Conservation (phyloP, 495 filamentous ascomycete species). For the Tuber microsphaerosporum region DNA sequence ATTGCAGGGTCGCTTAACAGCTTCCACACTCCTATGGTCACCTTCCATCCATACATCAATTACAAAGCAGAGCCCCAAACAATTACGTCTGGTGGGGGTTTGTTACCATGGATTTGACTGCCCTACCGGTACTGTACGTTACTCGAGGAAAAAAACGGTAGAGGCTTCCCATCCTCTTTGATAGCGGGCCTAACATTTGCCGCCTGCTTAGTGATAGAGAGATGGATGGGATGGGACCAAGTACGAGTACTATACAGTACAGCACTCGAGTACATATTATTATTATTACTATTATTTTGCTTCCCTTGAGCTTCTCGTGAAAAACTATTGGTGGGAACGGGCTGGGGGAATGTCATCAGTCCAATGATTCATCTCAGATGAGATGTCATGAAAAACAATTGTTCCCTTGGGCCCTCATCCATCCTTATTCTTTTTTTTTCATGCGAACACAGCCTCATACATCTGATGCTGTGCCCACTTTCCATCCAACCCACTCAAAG, state of each 20-base stretch:
- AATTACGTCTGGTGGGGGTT: constrained; percentile 2
- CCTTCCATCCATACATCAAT: not conserved
- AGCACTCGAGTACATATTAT: no score
- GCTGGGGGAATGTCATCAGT: constrained; percentile 1
- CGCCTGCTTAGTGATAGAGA: not conserved
- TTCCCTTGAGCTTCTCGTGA: not conserved
- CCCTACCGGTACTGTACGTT: no score
- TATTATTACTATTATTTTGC: not conserved
- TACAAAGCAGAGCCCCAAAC: not conserved
- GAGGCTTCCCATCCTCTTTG: not conserved
- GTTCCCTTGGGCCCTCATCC: not conserved
- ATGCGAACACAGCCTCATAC: not conserved
- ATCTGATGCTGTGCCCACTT: not conserved
- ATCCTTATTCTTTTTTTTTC: not conserved
- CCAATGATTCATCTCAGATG: not conserved
- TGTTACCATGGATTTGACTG: not conserved
- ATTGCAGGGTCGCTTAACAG: constrained; percentile 2
- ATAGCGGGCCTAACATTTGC: not conserved
- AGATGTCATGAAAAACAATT: not conserved
- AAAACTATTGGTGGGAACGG: not conserved
- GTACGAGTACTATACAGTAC: not conserved
- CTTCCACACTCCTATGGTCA: not conserved
- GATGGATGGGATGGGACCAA: not conserved
- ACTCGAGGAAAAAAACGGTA: not conserved
- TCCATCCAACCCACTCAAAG: not conserved